Conservation (phyloP, 78 protist genomes). For the Creolimax fragrantissima region DNA sequence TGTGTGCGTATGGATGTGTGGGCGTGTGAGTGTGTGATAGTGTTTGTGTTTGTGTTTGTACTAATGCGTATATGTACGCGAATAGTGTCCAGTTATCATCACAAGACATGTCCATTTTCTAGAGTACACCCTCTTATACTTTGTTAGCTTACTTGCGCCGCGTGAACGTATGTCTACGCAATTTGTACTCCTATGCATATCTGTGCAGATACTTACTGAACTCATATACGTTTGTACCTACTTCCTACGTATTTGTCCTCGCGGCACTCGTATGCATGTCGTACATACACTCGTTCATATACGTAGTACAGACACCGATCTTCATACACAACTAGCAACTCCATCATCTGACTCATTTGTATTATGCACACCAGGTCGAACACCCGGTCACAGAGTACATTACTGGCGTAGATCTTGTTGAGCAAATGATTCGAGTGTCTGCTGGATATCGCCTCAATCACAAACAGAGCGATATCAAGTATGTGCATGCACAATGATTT, state of each 20-base stretch:
- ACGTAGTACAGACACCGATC: not conserved
- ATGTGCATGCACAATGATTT: not conserved
- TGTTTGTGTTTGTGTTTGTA: not conserved
- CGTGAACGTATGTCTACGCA: too few species aligned
- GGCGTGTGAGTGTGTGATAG: not conserved
- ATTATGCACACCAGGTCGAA: too few species aligned
- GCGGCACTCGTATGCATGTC: not conserved
- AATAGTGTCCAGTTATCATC: too few species aligned
- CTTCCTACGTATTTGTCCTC: too few species aligned
- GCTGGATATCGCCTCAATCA: constrained; percentile 55
- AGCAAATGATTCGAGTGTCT: constrained; percentile 76
- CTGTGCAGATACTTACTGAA: too few species aligned
- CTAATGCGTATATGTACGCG: not conserved
- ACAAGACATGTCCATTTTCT: too few species aligned
- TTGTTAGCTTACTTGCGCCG: too few species aligned
- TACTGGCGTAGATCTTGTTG: constrained; percentile 89
- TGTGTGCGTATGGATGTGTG: not conserved
- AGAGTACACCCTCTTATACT: too few species aligned
- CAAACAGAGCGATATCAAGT: constrained; percentile 55
- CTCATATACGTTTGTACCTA: too few species aligned
- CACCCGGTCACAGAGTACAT: constrained; percentile 87
- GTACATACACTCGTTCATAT: not conserved
- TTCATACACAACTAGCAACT: not conserved
- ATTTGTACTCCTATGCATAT: too few species aligned
- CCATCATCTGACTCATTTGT: too few species aligned